phyloP scores from a whole-genome alignment of 257 asterid genomes.

The Solanum chmielewskii region DNA sequence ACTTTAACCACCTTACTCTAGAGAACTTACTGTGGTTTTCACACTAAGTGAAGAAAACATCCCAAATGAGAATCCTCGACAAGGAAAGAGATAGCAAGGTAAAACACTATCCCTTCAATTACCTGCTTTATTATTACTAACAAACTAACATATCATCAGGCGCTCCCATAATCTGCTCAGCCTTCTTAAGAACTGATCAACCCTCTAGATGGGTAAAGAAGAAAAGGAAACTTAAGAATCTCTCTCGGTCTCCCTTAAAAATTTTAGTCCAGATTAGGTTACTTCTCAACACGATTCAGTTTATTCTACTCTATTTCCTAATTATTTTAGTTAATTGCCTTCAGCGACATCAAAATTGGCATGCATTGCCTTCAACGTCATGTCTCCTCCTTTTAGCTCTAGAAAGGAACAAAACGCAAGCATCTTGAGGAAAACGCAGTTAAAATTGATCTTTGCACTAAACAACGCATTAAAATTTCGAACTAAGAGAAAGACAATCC shows the following conservation, averaged over 20 bases:
- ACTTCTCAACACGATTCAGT: background rate
- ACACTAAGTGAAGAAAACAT: no score
- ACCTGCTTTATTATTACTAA: background rate
- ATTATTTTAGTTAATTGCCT: background rate
- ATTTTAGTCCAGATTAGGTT: background rate
- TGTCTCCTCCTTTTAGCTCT: background rate
- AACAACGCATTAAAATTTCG: background rate
- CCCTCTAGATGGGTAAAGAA: background rate
- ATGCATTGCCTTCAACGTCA: background rate
- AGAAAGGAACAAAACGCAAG: background rate
- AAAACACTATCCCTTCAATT: background rate
- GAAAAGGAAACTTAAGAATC: background rate
- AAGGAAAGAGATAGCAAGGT: background rate
- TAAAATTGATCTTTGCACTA: background rate
- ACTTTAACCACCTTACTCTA: background rate
- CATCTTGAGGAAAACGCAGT: background rate
- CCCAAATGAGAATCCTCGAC: background rate
- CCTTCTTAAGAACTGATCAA: background rate
- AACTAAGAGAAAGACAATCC: background rate
- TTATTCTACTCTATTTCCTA: background rate
- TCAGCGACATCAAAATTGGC: background rate
- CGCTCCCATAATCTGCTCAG: background rate
- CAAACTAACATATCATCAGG: background rate
- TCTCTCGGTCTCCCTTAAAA: background rate
- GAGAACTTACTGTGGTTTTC: background rate